Conservation (phyloP, 768 basidiomycete genomes). For the Pisolithus tinctorius region DNA sequence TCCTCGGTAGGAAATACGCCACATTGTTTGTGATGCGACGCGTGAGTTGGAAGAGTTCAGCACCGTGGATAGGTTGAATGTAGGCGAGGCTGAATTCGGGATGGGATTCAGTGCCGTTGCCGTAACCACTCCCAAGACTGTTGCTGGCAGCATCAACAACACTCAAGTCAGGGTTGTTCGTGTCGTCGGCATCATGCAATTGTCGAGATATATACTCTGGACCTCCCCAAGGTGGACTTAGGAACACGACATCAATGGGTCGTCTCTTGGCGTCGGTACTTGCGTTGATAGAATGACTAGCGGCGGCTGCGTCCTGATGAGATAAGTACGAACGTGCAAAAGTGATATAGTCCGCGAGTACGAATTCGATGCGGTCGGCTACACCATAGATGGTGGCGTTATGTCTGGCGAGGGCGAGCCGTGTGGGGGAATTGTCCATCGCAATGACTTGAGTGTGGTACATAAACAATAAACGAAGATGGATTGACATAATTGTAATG, state of each 20-base stretch:
- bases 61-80: constrained; percentile 76
- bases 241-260: constrained; percentile 82
- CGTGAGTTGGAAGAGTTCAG: constrained; percentile 72
- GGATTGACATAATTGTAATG: background rate
- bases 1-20: constrained; percentile 87
- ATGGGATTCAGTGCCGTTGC: constrained; percentile 22
- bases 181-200: constrained; percentile 1
- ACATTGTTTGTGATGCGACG: constrained; percentile 71
- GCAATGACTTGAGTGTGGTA: constrained; percentile 67
- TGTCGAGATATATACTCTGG: constrained; percentile 50
- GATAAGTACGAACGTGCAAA: constrained; percentile 57
- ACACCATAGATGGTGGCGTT: constrained; percentile 95
- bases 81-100: constrained; percentile 62
- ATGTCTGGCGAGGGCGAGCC: constrained; percentile 88
- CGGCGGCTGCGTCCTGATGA: constrained; percentile 3
- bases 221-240: constrained; percentile 97
- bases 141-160: background rate
- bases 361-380: constrained; percentile 90
- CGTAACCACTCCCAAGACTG: background rate
- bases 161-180: background rate
- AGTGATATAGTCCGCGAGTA: constrained; percentile 76
- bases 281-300: too few species aligned
- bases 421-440: constrained; percentile 74
- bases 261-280: constrained; percentile 21
- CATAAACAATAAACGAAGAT: constrained; percentile 1